A percentile compares a stretch with the other conserved stretches of the same genome.
phyloP scores from a whole-genome alignment of 2,329 filamentous ascomycete species.

The Ascochyta lentis region DNA sequence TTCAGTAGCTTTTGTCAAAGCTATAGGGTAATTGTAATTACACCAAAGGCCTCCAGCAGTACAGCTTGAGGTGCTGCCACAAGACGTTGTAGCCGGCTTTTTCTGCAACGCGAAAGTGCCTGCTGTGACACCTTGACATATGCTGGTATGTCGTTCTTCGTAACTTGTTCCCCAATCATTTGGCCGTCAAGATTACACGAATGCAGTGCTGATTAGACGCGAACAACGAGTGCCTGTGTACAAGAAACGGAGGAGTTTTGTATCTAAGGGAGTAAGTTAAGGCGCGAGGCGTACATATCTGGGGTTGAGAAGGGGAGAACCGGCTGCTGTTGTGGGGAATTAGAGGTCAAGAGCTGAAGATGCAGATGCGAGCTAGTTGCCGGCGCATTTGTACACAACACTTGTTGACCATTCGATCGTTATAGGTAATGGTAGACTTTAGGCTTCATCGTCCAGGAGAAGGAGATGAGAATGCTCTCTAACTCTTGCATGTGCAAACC shows the following conservation, averaged over 20 bases:
- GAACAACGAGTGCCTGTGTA: constrained; percentile 27
- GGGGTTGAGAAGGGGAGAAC: neutral
- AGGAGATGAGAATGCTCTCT: neutral
- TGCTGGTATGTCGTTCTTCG: no score
- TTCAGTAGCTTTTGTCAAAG: no score
- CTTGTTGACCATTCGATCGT: constrained; percentile 12
- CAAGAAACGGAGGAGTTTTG: constrained; percentile 31
- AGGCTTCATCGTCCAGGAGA: neutral
- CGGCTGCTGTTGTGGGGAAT: neutral
- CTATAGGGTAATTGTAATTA: no score
- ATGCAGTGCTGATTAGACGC: constrained; percentile 23
- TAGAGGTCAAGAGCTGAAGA: neutral
- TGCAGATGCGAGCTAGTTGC: neutral
- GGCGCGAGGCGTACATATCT: neutral
- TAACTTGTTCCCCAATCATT: no score
- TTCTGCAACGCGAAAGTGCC: no score
- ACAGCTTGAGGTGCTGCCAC: no score
- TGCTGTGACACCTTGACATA: no score
- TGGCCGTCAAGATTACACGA: neutral
- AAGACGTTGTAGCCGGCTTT: no score
- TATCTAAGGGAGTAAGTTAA: neutral
- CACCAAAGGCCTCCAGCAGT: no score
- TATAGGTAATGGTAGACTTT: neutral
- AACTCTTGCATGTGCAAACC: neutral
- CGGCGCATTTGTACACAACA: neutral